Evolutionary conservation across 2,329 filamentous ascomycete species (phyloP).

Genomic region (Beauveria caledonica): DNA sequence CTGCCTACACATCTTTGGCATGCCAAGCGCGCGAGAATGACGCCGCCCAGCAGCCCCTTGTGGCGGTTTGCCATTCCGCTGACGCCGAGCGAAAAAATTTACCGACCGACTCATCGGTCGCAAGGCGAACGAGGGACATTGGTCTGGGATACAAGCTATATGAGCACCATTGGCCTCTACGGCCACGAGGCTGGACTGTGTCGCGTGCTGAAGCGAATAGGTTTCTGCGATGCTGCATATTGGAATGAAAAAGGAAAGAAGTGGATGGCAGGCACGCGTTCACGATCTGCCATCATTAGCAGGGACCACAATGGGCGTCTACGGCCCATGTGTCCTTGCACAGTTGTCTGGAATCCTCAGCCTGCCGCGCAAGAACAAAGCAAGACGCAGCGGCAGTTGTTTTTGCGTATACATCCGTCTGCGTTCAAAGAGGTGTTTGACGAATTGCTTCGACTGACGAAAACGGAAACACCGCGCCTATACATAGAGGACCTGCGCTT

Average conservation of each 20-base stretch:
- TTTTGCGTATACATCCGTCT: slow-evolving; percentile 75
- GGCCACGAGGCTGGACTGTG: slow-evolving; percentile 57
- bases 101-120: slow-evolving; percentile 77
- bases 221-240: slow-evolving; percentile 49
- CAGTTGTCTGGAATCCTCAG: slow-evolving; percentile 64
- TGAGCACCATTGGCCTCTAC: slow-evolving; percentile 74
- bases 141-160: slow-evolving; percentile 91
- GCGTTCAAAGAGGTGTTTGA: slow-evolving; percentile 64
- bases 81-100: slow-evolving; percentile 82
- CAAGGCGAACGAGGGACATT: slow-evolving; percentile 67
- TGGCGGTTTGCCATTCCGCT: slow-evolving; percentile 87
- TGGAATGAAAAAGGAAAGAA: slow-evolving; percentile 58
- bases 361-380: slow-evolving; percentile 13
- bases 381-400: slow-evolving; percentile 37
- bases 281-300: slow-evolving; percentile 42
- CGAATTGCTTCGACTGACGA: slow-evolving; percentile 48
- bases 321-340: slow-evolving; percentile 61
- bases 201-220: slow-evolving; percentile 57
- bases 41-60: slow-evolving; percentile 64
- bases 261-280: slow-evolving; percentile 54
- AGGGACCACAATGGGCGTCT: slow-evolving; percentile 44
- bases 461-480: slow-evolving; percentile 52
- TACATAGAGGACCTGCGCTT: slow-evolving; percentile 62
- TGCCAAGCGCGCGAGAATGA: slow-evolving; percentile 86
- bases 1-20: slow-evolving; percentile 92